Evolutionary conservation across 345 rosid species (phyloP), one percentile per base, ranked within the genome.

Genomic region (Excoecaria cochinchinensis): DNA sequence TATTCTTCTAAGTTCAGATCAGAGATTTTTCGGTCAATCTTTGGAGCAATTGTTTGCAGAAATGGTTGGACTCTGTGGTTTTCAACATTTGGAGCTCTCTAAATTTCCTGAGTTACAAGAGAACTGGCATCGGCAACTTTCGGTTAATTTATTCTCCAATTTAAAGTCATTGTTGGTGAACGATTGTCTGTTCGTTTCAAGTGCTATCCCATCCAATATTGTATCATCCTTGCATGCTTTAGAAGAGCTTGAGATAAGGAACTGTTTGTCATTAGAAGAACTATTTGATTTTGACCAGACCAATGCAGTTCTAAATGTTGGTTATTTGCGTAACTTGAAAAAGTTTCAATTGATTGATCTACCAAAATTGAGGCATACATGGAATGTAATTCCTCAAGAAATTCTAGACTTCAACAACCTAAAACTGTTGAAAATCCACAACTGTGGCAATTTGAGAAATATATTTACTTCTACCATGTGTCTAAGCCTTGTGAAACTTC

Each of bases 131-230:
- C 6, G 21, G 14, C 19, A 48, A 17, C 46, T 62, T 73, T 47
- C 69, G 0, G 48, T 51, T 17, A 73, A 50, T 15, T 61, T 50
- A 25, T 61, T 58, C 22, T 13, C 5, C 13, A 17, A 62, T 4
- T 73, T 73, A 52, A 50, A 24, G 1, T 25, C 31, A 0, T 22
- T 73, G n/a, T 15, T 31, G 11, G 69, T 73, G 60, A 69, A 62
- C 38, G 59, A 73, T 0, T 48, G 19, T 50, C 19, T 19, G 0
- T 48, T 19, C 64, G 1, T 4, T 0, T 48, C 60, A 31, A 36
- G 4, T 10, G 76, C 76, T 13, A 31, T 73, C 6, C 76, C 76
- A 9, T 73, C 60, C 76, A 61, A 62, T 62, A 25, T 70, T 22
- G 14, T 70, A 53, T 50, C 73, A 5, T 31, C 17, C 31, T 38